Base-by-base conservation (phyloP, 176 grass and related monocot species). In the Carex littledalei region DNA sequence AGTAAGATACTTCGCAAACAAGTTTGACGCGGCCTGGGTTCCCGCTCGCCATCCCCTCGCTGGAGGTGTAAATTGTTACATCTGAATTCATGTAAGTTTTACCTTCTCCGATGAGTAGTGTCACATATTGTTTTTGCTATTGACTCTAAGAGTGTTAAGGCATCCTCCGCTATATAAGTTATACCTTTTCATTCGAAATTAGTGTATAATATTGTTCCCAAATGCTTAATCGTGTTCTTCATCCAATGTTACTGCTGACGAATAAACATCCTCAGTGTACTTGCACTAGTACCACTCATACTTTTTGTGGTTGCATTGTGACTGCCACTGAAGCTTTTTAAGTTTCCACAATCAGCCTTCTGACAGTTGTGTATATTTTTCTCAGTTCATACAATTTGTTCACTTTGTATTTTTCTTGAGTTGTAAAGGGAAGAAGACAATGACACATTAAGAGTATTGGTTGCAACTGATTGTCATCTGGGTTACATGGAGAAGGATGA, bases 401-500 rank as follows among this genome's bases (percentile, higher is more conserved):
- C 72, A 43, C 8, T 8, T 45, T 71, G 37, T 71, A 11, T 77
- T 17, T 16, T 78, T 66, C 14, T 67, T 14, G 55, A 81, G 8
- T 67, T 26, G 17, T 70, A 35, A 56, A 87, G 85, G 88, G 81
- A 81, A 63, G 85, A 90, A 20, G n/a, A 10, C 3, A 80, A 39
- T 17, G 88, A 66, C 58, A 91, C 83, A 3, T 79, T 96, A 24
- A 85, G 89, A 55, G 86, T 94, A 59, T 57, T 98, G 0, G 78
- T 98, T 1, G 92, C 92, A 0, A 93, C 88, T 7, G 91, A 93
- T 59, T 98, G 92, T 55, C 92, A 98, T 78, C 82, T 98, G 9
- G 95, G 95, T 55, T 98, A 91, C 63, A 86, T 98, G 7, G 95
- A 98, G 86, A 94, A 98, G 52, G 95, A 98, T 55, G 92, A 98